Evolutionary conservation across 345 rosid species (phyloP), one percentile per base, ranked within the genome.

Genomic region (Arabis alpina): DNA sequence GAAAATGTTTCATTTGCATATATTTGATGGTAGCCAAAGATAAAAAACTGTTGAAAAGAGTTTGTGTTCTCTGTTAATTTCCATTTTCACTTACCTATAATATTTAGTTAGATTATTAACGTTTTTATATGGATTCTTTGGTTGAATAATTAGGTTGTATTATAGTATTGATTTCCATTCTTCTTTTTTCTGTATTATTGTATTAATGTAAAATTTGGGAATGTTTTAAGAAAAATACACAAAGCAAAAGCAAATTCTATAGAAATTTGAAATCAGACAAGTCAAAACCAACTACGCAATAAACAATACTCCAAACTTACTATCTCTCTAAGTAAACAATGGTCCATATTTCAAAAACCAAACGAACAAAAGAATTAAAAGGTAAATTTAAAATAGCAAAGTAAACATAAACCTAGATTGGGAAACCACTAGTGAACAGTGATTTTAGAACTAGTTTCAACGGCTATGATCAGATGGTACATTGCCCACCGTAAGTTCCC

Each of bases 401-500:
- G 28, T 10, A n/a, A 62, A 71, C 55, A 62, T 59, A 52, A 25
- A 19, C 43, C 57, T 55, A 34, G 34, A 63, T 45, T 44, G 63
- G 70, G 76, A 72, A 72, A 71, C 54, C 8, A 52, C 5, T 23
- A 49, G 32, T 28, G 55, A 59, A 15, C 66, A 70, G 37, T 14
- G 73, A 41, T 34, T 51, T 61, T 2, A 49, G 32, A 59, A 32
- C 47, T 14, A 63, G 56, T 54, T 53, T 72, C 15, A 73, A 73
- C 54, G 66, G 72, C 39, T 57, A 47, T 30, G 77, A 65, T 73
- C 52, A 0, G 37, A n/a, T 65, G 71, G 66, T 73, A 32, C 71
- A 64, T 2, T 57, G 39, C 14, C 53, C 71, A 73, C 71, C 39
- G 45, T 41, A 65, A 73, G 66, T 49, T 63, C 15, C 15, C 51